Conservation (phyloP, 2,329 filamentous ascomycete genomes). For the Domatiomyces globalis region DNA sequence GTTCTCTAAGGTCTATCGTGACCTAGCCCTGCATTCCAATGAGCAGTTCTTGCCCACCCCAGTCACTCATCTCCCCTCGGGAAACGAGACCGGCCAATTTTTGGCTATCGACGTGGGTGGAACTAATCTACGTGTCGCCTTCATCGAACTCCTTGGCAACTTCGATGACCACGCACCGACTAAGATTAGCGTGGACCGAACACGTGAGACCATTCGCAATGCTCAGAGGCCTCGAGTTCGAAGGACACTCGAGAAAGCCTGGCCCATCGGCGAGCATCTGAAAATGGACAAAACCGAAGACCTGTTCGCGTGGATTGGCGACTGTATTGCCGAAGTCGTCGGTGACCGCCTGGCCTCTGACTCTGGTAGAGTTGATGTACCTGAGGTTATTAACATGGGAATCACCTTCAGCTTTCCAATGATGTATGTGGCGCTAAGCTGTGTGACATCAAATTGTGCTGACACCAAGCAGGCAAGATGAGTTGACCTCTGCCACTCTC, state of each 20-base stretch:
- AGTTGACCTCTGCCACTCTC: slow-evolving; percentile 39
- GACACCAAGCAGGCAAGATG: slow-evolving; percentile 32
- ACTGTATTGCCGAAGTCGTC: slow-evolving; percentile 61
- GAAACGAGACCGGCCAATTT: slow-evolving; percentile 41
- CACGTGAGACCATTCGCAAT: slow-evolving; percentile 31
- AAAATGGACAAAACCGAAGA: slow-evolving; percentile 62
- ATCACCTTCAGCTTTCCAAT: slow-evolving; percentile 39
- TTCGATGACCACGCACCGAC: slow-evolving; percentile 21
- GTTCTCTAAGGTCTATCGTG: slow-evolving; percentile 31
- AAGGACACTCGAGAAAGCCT: slow-evolving; percentile 52
- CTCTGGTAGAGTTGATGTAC: slow-evolving; percentile 25
- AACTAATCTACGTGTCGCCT: slow-evolving; percentile 42
- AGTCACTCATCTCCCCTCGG: slow-evolving; percentile 34
- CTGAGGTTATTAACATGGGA: slow-evolving; percentile 34
- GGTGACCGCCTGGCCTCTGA: slow-evolving; percentile 33
- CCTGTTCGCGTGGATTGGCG: slow-evolving; percentile 68
- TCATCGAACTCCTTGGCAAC: slow-evolving; percentile 39
- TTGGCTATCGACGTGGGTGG: slow-evolving; percentile 44
- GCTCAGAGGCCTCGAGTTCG: slow-evolving; percentile 39
- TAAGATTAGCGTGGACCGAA: slow-evolving; percentile 21
- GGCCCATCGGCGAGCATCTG: slow-evolving; percentile 59
- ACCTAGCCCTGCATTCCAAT: slow-evolving; percentile 31
- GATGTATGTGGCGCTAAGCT: slow-evolving; percentile 25
- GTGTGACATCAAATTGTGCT: slow-evolving; percentile 1
- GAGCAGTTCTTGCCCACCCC: slow-evolving; percentile 36